Evolutionary conservation across 176 grass and related monocot species (phyloP).

Genomic region (Olyra latifolia): DNA sequence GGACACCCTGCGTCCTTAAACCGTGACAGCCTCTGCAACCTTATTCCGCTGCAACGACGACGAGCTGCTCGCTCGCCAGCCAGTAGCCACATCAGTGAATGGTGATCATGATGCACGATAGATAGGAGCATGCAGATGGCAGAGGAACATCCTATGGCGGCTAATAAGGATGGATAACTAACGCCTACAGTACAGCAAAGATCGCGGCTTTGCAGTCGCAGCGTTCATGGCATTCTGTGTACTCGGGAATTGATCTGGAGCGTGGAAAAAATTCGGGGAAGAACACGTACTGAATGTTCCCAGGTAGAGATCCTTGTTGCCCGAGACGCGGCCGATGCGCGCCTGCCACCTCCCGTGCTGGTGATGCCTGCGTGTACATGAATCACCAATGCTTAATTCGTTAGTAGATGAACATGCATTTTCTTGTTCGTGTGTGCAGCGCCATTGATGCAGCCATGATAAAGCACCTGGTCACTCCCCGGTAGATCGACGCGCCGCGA

Average conservation of each 20-base stretch:
- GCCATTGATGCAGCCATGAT: too few species aligned
- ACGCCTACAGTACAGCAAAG: not conserved
- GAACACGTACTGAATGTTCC: constrained; percentile 67
- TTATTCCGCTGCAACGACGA: not conserved
- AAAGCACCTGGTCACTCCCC: constrained; percentile 65
- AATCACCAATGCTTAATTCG: not conserved
- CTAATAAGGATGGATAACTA: not conserved
- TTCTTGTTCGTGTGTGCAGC: not conserved
- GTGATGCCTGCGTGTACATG: constrained; percentile 52
- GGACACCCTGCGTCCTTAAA: constrained; percentile 59
- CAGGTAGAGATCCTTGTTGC: constrained; percentile 84
- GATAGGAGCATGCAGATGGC: constrained; percentile 39
- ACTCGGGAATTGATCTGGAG: not conserved
- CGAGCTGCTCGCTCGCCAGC: not conserved
- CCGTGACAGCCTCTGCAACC: constrained; percentile 49
- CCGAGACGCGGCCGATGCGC: constrained; percentile 80
- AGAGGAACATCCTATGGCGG: constrained; percentile 12
- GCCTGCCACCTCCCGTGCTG: constrained; percentile 83
- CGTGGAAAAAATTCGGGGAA: not conserved
- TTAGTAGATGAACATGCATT: not conserved
- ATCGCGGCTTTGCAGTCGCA: not conserved
- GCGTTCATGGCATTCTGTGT: not conserved
- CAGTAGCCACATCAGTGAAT: not conserved
- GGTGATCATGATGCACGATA: constrained; percentile 20
- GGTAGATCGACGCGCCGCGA: constrained; percentile 72